Percentiles rank a stretch among this genome's conserved stretches.
phyloP scores from a whole-genome alignment of 148 eudicot genomes.

The Drosera capensis region DNA sequence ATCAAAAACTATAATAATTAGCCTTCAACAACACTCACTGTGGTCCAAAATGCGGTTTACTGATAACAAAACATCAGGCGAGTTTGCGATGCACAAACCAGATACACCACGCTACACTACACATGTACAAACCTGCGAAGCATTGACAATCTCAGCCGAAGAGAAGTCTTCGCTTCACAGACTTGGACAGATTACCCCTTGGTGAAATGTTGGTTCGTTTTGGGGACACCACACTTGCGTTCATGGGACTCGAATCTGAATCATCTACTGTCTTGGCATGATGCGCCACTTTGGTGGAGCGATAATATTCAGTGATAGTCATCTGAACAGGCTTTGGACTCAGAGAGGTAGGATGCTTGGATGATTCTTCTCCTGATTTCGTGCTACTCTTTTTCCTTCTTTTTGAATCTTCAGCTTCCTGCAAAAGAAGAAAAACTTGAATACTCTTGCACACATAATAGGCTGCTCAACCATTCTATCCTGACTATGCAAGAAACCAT shows the following conservation, averaged over 20 bases:
- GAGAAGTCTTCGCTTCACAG: conserved; percentile 67
- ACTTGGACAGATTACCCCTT: conserved; percentile 44
- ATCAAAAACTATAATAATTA: no score
- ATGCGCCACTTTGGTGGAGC: conserved; percentile 31
- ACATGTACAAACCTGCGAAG: no score
- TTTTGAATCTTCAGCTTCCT: conserved; percentile 52
- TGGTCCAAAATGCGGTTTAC: no score
- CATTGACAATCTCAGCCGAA: conserved; percentile 19
- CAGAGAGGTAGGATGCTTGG: conserved; percentile 21
- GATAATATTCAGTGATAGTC: conserved; percentile 63
- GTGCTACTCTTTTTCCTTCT: conserved; percentile 19
- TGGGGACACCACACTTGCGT: conserved; percentile 9
- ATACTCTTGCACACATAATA: background rate
- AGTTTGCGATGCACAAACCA: no score
- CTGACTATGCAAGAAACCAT: background rate
- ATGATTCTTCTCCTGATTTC: conserved; percentile 5
- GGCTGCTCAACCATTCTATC: background rate
- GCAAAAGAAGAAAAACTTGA: conserved; percentile 1
- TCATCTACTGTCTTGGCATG: conserved; percentile 19
- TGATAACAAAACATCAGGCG: no score
- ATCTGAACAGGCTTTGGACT: conserved; percentile 30
- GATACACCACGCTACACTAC: no score
- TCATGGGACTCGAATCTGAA: conserved; percentile 6
- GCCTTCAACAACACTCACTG: no score
- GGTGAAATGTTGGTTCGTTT: conserved; percentile 26